Base-by-base conservation (phyloP, 2,329 filamentous ascomycete genomes). In the Phoma sp. region DNA sequence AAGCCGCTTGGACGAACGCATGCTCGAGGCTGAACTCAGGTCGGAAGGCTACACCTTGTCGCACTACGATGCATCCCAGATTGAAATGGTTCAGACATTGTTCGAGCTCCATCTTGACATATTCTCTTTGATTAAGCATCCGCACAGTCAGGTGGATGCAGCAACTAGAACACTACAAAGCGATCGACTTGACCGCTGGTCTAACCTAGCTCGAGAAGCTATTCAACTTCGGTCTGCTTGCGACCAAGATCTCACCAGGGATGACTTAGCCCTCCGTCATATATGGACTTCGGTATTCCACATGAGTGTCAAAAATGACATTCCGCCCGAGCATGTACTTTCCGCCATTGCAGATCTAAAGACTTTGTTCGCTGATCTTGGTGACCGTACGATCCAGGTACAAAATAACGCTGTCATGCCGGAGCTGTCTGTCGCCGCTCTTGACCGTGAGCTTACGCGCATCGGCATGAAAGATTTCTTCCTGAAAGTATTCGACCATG, bases 391-490 rank as follows among this genome's bases (percentile, higher is more conserved):
- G 0, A 83, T 90, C 10, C 78, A 82, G 30, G 79, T 98, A 11
- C 79, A 88, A 4, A 98, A 99, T 72, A 98, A 96, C 68, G 84
- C 86, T 1, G 84, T 93, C 18, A 96, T 99, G 87, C 86, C 91
- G 0, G 90, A 95, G 58, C 84, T 99, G 44, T 97, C 93, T 0
- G 77, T 86, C 2, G 82, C 84, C n/a, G 90, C 91, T 0, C 88
- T 95, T 7, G 93, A 98, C 59, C 87, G 91, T 49, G 93, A 99
- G 70, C 89, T 97, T 24, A 93, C 91, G 10, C 92, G 93, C 66
- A 82, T 98, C 30, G 96, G 91, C 11, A 98, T 93, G 0, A 95
- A 96, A 85, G 93, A 97, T 69, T 98, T 98, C 73, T 98, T 99
- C 74, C 82, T 92, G 45, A 90, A 88, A 33, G 84, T 99, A 0